phyloP scores from a whole-genome alignment of 768 basidiomycete genomes.

The Cystofilobasidium macerans region DNA sequence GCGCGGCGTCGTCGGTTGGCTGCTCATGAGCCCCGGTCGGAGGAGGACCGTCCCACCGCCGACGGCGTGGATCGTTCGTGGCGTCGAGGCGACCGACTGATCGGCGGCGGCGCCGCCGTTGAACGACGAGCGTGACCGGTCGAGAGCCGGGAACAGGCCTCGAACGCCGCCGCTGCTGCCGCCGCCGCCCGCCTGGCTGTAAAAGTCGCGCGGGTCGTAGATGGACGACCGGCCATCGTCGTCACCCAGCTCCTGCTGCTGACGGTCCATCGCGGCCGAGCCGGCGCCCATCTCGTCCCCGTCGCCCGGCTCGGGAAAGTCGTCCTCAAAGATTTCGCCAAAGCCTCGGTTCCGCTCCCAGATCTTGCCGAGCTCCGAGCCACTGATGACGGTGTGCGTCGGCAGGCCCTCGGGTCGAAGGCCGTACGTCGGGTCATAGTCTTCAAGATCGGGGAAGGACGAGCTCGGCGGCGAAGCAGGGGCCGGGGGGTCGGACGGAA shows the following conservation, averaged over 20 bases:
- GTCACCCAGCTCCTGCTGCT: not conserved
- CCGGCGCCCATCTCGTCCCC: slow-evolving; percentile 4
- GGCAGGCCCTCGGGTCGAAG: slow-evolving; percentile 84
- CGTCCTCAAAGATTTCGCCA: slow-evolving; percentile 30
- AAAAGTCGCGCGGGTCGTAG: not conserved
- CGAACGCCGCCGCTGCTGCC: no score
- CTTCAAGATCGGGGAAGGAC: slow-evolving; percentile 60
- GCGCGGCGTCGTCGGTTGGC: not conserved
- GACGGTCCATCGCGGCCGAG: not conserved
- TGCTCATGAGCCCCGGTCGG: not conserved
- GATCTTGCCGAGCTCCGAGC: slow-evolving; percentile 58
- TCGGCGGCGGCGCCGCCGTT: no score
- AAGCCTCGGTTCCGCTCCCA: slow-evolving; percentile 43
- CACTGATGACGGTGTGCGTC: slow-evolving; percentile 50
- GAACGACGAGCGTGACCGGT: no score
- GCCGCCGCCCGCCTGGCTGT: not conserved
- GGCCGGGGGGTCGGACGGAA: slow-evolving; percentile 35
- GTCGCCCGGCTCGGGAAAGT: slow-evolving; percentile 7
- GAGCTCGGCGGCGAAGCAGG: slow-evolving; percentile 29
- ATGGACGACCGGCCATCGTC: not conserved
- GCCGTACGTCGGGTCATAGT: slow-evolving; percentile 93
- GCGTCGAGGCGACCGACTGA: not conserved
- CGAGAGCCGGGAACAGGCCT: not conserved
- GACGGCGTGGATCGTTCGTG: slow-evolving; percentile 65
- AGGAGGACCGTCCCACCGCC: slow-evolving; percentile 68